These are phyloP conservation scores for Maudiozyma saulgeensis DNA, from an alignment of 805 yeast species.

Conservation along the genomic window DNA sequence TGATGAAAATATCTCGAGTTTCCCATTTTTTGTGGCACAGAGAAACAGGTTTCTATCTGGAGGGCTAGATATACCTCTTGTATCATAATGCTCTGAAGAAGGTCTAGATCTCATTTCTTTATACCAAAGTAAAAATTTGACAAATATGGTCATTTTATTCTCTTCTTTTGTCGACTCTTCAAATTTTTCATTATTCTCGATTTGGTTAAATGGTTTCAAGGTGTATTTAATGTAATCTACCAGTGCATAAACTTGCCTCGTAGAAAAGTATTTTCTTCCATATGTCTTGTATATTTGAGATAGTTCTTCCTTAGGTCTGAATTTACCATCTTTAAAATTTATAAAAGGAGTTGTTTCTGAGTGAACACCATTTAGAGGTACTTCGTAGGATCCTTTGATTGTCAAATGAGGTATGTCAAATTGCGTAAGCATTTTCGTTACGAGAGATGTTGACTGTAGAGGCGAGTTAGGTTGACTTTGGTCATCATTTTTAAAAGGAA, in stretches of 20 bases:
- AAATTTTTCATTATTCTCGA: neutral
- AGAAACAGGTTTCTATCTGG: slow-evolving; percentile 31
- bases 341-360: neutral
- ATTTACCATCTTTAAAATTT: neutral
- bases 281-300: neutral
- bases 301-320: neutral
- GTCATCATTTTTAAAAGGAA: no score
- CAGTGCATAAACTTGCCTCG: slow-evolving; percentile 32
- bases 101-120: neutral
- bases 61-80: slow-evolving; percentile 7
- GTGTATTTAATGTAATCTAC: slow-evolving; percentile 16
- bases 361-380: no score
- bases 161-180: neutral
- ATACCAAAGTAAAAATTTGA: neutral
- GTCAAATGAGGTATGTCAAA: no score
- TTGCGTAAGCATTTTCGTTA: no score
- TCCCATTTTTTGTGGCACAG: slow-evolving; percentile 53
- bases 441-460: no score
- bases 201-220: no score
- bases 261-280: slow-evolving; percentile 50
- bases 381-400: no score
- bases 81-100: neutral
- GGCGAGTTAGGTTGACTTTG: no score
- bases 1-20: slow-evolving; percentile 59
- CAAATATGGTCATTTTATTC: neutral